A percentile compares a stretch with the other conserved stretches of the same genome.
phyloP scores from a whole-genome alignment of 352 stramenopile genomes.

The Hyaloperonospora arabidopsidis region DNA sequence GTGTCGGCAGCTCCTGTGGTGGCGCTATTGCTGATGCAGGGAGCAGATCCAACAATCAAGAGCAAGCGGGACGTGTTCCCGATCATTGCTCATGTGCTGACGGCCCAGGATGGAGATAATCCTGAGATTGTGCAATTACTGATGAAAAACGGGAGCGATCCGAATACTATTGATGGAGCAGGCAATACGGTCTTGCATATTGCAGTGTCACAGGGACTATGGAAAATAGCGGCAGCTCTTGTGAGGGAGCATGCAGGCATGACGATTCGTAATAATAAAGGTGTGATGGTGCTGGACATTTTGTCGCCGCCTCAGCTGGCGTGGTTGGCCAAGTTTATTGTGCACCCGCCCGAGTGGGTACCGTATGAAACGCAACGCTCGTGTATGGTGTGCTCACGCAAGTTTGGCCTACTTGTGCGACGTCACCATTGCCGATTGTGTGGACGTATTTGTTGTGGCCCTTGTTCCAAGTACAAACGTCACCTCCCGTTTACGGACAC shows the following conservation, averaged over 20 bases:
- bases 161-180: conserved; percentile 56
- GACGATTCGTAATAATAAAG: conserved; percentile 70
- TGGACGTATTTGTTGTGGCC: conserved; percentile 70
- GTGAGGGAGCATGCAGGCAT: conserved; percentile 58
- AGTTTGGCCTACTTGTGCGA: conserved; percentile 63
- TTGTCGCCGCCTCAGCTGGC: conserved; percentile 59
- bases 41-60: conserved; percentile 57
- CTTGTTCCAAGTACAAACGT: conserved; percentile 75
- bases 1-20: conserved; percentile 43
- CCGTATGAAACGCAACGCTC: conserved; percentile 48
- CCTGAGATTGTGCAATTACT: conserved; percentile 64
- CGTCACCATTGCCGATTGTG: conserved; percentile 79
- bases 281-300: conserved; percentile 66
- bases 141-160: conserved; percentile 68
- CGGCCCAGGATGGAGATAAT: conserved; percentile 59
- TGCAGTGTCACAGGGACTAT: conserved; percentile 64
- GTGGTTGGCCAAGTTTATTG: conserved; percentile 74
- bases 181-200: conserved; percentile 80
- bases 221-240: conserved; percentile 60
- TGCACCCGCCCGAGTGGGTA: conserved; percentile 66
- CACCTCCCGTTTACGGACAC: conserved; percentile 49
- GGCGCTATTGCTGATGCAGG: conserved; percentile 46
- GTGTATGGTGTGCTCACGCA: conserved; percentile 67
- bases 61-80: conserved; percentile 68
- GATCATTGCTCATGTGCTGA: conserved; percentile 69